phyloP scores from a whole-genome alignment of 495 filamentous ascomycete species.

The Penicillium subrubescens region DNA sequence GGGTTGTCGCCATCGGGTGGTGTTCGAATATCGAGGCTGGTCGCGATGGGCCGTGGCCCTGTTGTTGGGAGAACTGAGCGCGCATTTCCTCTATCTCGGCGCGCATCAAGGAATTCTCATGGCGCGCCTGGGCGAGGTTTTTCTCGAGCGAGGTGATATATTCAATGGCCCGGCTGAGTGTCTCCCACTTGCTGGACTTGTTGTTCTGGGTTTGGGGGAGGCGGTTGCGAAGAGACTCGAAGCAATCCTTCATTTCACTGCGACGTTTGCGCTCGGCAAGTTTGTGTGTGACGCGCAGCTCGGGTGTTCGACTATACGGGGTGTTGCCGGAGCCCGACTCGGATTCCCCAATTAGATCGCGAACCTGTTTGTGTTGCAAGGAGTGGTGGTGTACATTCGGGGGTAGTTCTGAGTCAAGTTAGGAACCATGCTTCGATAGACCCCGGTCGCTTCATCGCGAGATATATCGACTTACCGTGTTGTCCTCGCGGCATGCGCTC shows the following conservation, averaged over 20 bases:
- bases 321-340: conserved; percentile 58
- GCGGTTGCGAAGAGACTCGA: conserved; percentile 79
- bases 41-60: conserved; percentile 50
- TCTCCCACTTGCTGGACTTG: conserved; percentile 99
- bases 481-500: conserved; percentile 73
- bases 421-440: background rate
- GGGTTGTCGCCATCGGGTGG: conserved; percentile 39
- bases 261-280: conserved; percentile 93
- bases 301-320: conserved; percentile 92
- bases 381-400: conserved; percentile 69
- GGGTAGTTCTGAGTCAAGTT: conserved; percentile 39
- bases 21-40: conserved; percentile 43
- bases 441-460: background rate
- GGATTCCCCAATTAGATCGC: conserved; percentile 64
- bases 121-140: conserved; percentile 30
- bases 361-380: conserved; percentile 73
- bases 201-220: conserved; percentile 85
- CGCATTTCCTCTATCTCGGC: conserved; percentile 53
- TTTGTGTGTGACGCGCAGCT: conserved; percentile 94
- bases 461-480: conserved; percentile 45
- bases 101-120: conserved; percentile 55
- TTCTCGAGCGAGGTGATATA: conserved; percentile 46
- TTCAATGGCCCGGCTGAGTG: conserved; percentile 66
- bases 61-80: conserved; percentile 39
- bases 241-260: conserved; percentile 97